A percentile compares a stretch with the other conserved stretches of the same genome.
Conservation (phyloP, 768 basidiomycete genomes). For the Russula olivacea region DNA sequence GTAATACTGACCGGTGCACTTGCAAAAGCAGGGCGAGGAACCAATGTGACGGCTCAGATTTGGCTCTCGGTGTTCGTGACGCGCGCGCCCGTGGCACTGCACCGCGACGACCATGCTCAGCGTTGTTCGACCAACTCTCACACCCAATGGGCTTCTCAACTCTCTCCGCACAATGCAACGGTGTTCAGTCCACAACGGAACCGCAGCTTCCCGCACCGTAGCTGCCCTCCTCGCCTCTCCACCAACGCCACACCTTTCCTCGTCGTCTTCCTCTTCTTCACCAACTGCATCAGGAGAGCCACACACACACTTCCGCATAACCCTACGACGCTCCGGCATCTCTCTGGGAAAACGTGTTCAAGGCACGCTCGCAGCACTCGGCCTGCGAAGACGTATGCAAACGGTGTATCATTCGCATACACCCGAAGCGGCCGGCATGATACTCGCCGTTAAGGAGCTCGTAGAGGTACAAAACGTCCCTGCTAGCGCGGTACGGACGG, state of each 20-base stretch:
- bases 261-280: neutral
- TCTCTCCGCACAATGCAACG: neutral
- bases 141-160: neutral
- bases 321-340: conserved; percentile 81
- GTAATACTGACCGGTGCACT: no score
- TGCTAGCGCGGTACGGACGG: conserved; percentile 57
- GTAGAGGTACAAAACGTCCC: conserved; percentile 85
- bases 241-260: conserved; percentile 3
- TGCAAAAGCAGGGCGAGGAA: no score
- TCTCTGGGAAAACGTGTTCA: conserved; percentile 67
- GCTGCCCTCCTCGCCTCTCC: conserved; percentile 7
- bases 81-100: no score
- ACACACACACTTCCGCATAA: conserved; percentile 82
- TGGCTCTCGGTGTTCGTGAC: no score
- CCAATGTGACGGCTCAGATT: no score
- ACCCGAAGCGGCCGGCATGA: conserved; percentile 76
- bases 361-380: conserved; percentile 74
- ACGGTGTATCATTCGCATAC: conserved; percentile 76
- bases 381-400: conserved; percentile 76
- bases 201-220: conserved; percentile 17
- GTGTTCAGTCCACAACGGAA: conserved; percentile 6
- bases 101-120: neutral
- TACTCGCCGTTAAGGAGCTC: conserved; percentile 83
- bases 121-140: neutral
- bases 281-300: conserved; percentile 26